Evolutionary conservation across 768 basidiomycete genomes (phyloP).

Genomic region (Rhizopogon vinicolor): DNA sequence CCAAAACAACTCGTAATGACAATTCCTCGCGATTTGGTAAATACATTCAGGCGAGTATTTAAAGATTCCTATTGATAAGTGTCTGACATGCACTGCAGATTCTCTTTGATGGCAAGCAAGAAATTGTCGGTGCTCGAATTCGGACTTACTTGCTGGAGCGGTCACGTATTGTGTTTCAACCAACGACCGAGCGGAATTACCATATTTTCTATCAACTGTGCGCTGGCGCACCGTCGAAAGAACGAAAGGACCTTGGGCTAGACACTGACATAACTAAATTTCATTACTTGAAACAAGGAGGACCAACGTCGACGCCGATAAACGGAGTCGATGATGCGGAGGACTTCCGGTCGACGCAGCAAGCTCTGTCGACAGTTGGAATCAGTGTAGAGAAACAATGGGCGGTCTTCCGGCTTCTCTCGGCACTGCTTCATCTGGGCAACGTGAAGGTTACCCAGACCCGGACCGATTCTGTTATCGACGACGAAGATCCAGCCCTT

Average conservation of each 20-base stretch:
- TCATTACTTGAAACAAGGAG: slow-evolving; percentile 90
- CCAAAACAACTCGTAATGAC: slow-evolving; percentile 98
- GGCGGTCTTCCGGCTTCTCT: slow-evolving; percentile 93
- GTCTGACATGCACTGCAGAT: slow-evolving; percentile 52
- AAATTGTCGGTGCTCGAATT: slow-evolving; percentile 98
- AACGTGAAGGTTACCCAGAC: slow-evolving; percentile 87
- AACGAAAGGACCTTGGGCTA: slow-evolving; percentile 91
- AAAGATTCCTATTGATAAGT: slow-evolving; percentile 4
- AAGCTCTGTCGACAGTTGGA: slow-evolving; percentile 93
- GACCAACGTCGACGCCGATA: slow-evolving; percentile 82
- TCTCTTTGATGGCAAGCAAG: slow-evolving; percentile 91
- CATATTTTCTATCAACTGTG: slow-evolving; percentile 99
- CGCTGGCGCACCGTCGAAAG: slow-evolving; percentile 91
- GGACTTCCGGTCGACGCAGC: slow-evolving; percentile 91
- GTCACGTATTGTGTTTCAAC: slow-evolving; percentile 96
- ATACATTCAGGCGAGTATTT: slow-evolving; percentile 84
- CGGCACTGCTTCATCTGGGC: slow-evolving; percentile 93
- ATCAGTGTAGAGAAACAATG: slow-evolving; percentile 98
- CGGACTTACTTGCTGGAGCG: slow-evolving; percentile 97
- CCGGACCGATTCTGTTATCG: slow-evolving; percentile 78
- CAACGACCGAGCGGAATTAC: slow-evolving; percentile 95
- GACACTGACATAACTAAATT: slow-evolving; percentile 85
- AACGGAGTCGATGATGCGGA: slow-evolving; percentile 92
- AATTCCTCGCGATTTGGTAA: slow-evolving; percentile 99
- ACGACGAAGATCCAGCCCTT: slow-evolving; percentile 79